Evolutionary conservation across 306 rosid species (phyloP).

Genomic region (Casuarina glauca): DNA sequence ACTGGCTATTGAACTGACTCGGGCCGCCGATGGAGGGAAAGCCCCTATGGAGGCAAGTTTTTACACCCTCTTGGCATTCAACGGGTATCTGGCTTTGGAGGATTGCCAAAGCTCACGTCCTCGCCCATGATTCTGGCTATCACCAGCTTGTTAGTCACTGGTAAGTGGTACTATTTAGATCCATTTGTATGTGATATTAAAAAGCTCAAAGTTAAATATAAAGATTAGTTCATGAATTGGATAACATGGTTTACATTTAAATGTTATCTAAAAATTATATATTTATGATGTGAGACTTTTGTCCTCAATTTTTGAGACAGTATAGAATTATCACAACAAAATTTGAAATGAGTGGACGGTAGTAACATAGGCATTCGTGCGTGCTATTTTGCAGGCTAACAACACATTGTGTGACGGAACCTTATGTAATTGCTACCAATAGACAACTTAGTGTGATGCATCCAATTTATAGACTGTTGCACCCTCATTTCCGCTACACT

Average conservation of each 20-base stretch:
- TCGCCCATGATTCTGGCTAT: constrained; percentile 53
- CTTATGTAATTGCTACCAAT: constrained; percentile 77
- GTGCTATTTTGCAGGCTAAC: constrained; percentile 55
- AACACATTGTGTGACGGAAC: constrained; percentile 78
- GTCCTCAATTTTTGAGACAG: too few species aligned
- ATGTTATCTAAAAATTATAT: too few species aligned
- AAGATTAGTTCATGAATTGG: background rate
- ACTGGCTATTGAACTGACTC: constrained; percentile 46
- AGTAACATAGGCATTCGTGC: background rate
- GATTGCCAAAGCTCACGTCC: constrained; percentile 54
- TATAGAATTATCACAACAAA: background rate
- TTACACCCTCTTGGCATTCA: constrained; percentile 37
- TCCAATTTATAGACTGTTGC: constrained; percentile 69
- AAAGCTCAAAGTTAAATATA: too few species aligned
- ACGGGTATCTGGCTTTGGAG: constrained; percentile 58
- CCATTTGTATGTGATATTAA: background rate
- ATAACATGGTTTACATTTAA: too few species aligned
- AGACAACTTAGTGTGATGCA: constrained; percentile 83
- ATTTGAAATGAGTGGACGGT: background rate
- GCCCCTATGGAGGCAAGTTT: constrained; percentile 52
- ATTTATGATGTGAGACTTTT: too few species aligned
- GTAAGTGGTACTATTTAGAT: constrained; percentile 5
- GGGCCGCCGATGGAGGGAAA: constrained; percentile 52
- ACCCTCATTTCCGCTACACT: constrained; percentile 85
- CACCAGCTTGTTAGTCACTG: constrained; percentile 59